Conservation (phyloP, 2,329 filamentous ascomycete genomes). For the Thelonectria discophora region DNA sequence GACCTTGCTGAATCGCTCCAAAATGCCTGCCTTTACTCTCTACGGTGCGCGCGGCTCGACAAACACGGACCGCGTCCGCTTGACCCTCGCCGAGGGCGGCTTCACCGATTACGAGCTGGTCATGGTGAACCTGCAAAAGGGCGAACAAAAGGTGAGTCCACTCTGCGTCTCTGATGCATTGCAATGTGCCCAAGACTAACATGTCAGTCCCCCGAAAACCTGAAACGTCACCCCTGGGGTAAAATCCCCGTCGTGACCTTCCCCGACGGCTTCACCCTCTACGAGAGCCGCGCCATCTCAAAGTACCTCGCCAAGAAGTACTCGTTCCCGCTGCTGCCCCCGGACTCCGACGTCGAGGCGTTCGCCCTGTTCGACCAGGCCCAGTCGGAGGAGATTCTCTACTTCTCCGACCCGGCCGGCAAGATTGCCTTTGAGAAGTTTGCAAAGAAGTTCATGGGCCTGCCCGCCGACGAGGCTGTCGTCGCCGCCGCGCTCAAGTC, state of each 20-base stretch:
- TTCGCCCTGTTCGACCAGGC: slow-evolving; percentile 56
- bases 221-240: slow-evolving; percentile 53
- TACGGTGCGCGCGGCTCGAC: slow-evolving; percentile 52
- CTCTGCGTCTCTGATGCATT: neutral
- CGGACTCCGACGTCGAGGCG: slow-evolving; percentile 50
- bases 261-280: slow-evolving; percentile 53
- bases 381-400: slow-evolving; percentile 51
- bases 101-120: slow-evolving; percentile 54
- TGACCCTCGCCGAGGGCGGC: slow-evolving; percentile 54
- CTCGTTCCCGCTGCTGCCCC: slow-evolving; percentile 54
- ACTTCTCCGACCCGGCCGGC: slow-evolving; percentile 56
- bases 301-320: slow-evolving; percentile 57
- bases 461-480: slow-evolving; percentile 52
- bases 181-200: slow-evolving; percentile 33
- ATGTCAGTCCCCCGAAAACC: slow-evolving; percentile 48
- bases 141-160: slow-evolving; percentile 52
- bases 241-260: slow-evolving; percentile 53
- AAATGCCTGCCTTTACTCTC: slow-evolving; percentile 55
- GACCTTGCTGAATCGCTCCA: slow-evolving; percentile 43
- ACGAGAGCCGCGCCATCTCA: slow-evolving; percentile 58
- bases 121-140: slow-evolving; percentile 49
- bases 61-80: slow-evolving; percentile 54
- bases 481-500: slow-evolving; percentile 49
- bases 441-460: slow-evolving; percentile 54
- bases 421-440: slow-evolving; percentile 56